Conservation (phyloP, 1,139 yeast genomes). For the Candida anutae region DNA sequence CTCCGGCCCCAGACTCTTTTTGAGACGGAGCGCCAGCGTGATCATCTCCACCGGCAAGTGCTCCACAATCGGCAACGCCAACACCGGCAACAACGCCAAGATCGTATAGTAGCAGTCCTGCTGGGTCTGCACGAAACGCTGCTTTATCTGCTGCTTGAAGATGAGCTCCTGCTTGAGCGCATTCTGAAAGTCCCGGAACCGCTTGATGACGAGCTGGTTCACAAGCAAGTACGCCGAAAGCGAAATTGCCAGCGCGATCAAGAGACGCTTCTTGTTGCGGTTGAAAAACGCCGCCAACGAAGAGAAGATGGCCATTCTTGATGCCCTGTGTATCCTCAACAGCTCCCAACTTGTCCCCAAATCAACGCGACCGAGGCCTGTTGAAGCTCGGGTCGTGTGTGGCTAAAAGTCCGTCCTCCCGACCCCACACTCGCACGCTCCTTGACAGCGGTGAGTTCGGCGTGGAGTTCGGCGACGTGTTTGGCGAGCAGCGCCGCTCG, state of each 20-base stretch:
- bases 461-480: too few species aligned
- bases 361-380: too few species aligned
- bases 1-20: too few species aligned
- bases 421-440: too few species aligned
- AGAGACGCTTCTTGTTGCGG: conserved; percentile 55
- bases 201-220: conserved; percentile 47
- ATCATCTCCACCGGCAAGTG: conserved; percentile 66
- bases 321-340: too few species aligned
- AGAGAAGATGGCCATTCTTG: conserved; percentile 44
- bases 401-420: too few species aligned
- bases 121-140: conserved; percentile 81
- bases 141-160: conserved; percentile 64
- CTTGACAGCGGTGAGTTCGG: too few species aligned
- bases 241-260: conserved; percentile 50
- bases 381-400: too few species aligned
- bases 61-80: conserved; percentile 57
- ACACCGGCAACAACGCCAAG: conserved; percentile 73
- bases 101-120: conserved; percentile 84
- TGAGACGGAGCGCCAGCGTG: conserved; percentile 61
- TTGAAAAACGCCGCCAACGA: conserved; percentile 47
- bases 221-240: conserved; percentile 53
- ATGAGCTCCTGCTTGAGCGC: conserved; percentile 66
- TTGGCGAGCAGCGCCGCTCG: too few species aligned
- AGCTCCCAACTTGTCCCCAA: too few species aligned
- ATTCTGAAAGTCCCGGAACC: conserved; percentile 60